A percentile compares a stretch with the other conserved stretches of the same genome.
These are phyloP conservation scores for Aspergillus fijiensis DNA, from an alignment of 2,329 filamentous ascomycete genomes.

Conservation along the genomic window DNA sequence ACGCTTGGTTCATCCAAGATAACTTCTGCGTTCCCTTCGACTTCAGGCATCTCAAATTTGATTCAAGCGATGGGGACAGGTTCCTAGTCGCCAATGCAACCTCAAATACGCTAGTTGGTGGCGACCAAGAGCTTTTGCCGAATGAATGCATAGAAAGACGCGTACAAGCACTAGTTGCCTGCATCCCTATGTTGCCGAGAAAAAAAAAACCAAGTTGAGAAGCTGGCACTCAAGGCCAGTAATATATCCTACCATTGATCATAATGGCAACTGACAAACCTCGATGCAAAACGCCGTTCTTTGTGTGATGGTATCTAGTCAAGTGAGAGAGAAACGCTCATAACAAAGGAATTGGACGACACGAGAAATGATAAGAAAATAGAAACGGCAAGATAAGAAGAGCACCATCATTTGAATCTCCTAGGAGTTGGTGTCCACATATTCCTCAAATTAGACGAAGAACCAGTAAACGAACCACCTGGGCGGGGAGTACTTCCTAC, in stretches of 20 bases:
- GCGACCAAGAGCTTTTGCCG: background rate
- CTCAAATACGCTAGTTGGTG: background rate
- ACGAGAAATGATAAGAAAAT: background rate
- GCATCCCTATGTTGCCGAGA: background rate
- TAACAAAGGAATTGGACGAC: background rate
- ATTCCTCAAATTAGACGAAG: constrained; percentile 29
- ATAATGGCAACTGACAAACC: background rate
- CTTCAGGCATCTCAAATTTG: no score
- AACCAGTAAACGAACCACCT: constrained; percentile 5
- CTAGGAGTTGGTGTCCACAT: constrained; percentile 43
- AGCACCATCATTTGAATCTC: constrained; percentile 22
- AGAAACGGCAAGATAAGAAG: background rate
- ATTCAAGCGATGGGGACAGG: background rate
- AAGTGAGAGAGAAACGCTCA: background rate
- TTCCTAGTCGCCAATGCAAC: background rate
- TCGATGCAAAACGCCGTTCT: background rate
- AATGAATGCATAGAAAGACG: background rate
- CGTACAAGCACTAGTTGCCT: background rate
- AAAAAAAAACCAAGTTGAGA: background rate
- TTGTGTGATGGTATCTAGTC: constrained; percentile 2
- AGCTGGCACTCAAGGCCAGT: no score
- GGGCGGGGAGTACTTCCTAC: constrained; percentile 38
- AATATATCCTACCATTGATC: background rate
- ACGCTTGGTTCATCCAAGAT: no score
- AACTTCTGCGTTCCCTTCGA: no score